Percentiles rank a stretch among this genome's conserved stretches.
Conservation (phyloP, 768 basidiomycete genomes). For the Lactarius indigo region DNA sequence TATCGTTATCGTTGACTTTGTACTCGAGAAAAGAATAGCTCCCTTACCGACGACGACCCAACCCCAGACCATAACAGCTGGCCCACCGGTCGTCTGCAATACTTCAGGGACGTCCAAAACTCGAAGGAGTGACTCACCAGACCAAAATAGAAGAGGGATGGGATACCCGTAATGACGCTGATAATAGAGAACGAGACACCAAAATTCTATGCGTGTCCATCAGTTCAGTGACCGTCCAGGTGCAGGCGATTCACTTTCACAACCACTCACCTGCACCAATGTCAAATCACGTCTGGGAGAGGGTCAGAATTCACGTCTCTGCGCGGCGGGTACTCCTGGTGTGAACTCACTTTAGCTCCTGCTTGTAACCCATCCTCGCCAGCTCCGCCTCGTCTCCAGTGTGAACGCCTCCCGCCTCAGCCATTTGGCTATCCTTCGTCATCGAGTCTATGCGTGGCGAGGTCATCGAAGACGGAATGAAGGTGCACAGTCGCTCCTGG, state of each 20-base stretch:
- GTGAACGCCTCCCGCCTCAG: background rate
- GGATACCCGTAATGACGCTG: slow-evolving; percentile 67
- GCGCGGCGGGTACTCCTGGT: background rate
- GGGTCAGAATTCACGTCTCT: background rate
- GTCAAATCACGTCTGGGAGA: slow-evolving; percentile 53
- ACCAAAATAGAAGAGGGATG: slow-evolving; percentile 66
- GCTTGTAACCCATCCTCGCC: slow-evolving; percentile 69
- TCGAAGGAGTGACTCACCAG: slow-evolving; percentile 41
- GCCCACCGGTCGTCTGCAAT: slow-evolving; percentile 66
- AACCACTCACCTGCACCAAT: slow-evolving; percentile 50
- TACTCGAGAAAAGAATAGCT: slow-evolving; percentile 2
- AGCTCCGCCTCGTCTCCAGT: slow-evolving; percentile 56
- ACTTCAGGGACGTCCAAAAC: slow-evolving; percentile 1
- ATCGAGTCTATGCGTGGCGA: background rate
- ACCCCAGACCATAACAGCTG: slow-evolving; percentile 75
- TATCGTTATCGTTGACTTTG: background rate
- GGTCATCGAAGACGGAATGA: background rate
- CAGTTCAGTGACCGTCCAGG: slow-evolving; percentile 4
- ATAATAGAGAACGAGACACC: slow-evolving; percentile 77
- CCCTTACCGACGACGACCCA: slow-evolving; percentile 60
- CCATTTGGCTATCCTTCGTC: background rate
- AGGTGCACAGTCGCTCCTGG: background rate
- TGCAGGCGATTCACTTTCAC: background rate
- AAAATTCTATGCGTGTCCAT: slow-evolving; percentile 48
- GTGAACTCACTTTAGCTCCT: slow-evolving; percentile 54